These are phyloP conservation scores for Corinectria fuckeliana DNA, from an alignment of 2,329 filamentous ascomycete species.

Conservation along the genomic window DNA sequence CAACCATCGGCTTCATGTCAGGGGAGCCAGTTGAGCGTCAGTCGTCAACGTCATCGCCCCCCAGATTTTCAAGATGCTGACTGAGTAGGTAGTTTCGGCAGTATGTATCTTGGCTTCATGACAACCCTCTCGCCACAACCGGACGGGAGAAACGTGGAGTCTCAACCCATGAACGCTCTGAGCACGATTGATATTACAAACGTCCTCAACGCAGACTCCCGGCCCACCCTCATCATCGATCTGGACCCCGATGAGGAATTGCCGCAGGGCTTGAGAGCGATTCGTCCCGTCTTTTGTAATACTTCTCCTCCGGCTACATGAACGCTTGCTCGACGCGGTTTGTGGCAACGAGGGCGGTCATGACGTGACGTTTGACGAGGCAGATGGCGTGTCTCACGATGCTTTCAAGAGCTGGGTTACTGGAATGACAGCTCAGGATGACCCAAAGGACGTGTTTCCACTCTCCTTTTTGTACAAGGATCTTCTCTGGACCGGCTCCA, in stretches of 20 bases:
- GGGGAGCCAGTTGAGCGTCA: no score
- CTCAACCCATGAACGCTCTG: slow-evolving; percentile 20
- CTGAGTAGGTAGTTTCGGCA: no score
- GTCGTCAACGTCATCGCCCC: no score
- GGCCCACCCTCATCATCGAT: slow-evolving; percentile 47
- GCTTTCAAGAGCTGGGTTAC: slow-evolving; percentile 51
- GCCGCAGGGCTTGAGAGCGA: slow-evolving; percentile 24
- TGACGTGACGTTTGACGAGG: neutral
- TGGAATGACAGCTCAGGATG: slow-evolving; percentile 49
- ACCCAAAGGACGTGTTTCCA: slow-evolving; percentile 53
- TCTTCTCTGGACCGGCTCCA: slow-evolving; percentile 48
- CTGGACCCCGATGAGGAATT: slow-evolving; percentile 44
- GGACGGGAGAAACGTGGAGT: slow-evolving; percentile 18
- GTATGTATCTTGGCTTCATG: no score
- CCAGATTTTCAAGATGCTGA: no score
- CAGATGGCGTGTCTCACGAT: slow-evolving; percentile 30
- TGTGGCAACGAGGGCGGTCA: slow-evolving; percentile 15
- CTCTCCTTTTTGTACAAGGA: slow-evolving; percentile 46
- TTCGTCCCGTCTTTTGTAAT: slow-evolving; percentile 47
- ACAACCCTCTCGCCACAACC: neutral
- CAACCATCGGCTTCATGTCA: no score
- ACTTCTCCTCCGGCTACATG: slow-evolving; percentile 43
- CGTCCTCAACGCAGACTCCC: slow-evolving; percentile 46
- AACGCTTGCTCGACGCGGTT: slow-evolving; percentile 42
- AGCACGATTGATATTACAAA: slow-evolving; percentile 53